These are phyloP conservation scores for Coemansia sp. DNA, from an alignment of 192 early-diverging fungal genomes.

Conservation along the genomic window DNA sequence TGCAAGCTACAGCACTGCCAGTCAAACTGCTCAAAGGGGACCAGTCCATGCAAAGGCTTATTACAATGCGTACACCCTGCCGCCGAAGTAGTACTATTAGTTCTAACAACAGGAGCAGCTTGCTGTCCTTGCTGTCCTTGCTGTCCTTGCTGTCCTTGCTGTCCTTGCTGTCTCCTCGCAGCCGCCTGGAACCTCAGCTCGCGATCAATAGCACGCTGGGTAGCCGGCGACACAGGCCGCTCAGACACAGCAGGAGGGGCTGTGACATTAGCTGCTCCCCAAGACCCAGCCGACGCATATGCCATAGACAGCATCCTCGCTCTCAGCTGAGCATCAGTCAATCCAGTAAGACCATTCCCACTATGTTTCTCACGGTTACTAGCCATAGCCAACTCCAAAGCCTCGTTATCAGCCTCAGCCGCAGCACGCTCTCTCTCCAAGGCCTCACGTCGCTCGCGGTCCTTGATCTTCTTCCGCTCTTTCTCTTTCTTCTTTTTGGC, in stretches of 20 bases:
- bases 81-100: constrained; percentile 1
- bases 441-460: constrained; percentile 10
- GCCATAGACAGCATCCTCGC: constrained; percentile 33
- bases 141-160: too few species aligned
- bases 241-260: too few species aligned
- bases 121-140: not conserved
- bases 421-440: not conserved
- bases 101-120: not conserved
- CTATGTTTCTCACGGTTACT: not conserved
- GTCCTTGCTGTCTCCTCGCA: constrained; percentile 19
- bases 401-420: constrained; percentile 12
- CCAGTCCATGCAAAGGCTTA: constrained; percentile 57
- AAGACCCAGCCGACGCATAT: constrained; percentile 11
- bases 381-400: constrained; percentile 6
- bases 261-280: not conserved
- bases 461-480: constrained; percentile 15
- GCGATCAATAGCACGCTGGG: constrained; percentile 29
- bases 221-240: constrained; percentile 13
- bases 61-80: constrained; percentile 58
- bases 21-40: constrained; percentile 78
- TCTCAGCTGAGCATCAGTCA: constrained; percentile 25
- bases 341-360: not conserved
- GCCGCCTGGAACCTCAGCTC: constrained; percentile 42
- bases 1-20: constrained; percentile 63
- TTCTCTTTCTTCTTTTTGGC: constrained; percentile 24